A percentile compares a stretch with the other conserved stretches of the same genome.
phyloP scores from a whole-genome alignment of 352 stramenopile species.

The Albugo laibachii region DNA sequence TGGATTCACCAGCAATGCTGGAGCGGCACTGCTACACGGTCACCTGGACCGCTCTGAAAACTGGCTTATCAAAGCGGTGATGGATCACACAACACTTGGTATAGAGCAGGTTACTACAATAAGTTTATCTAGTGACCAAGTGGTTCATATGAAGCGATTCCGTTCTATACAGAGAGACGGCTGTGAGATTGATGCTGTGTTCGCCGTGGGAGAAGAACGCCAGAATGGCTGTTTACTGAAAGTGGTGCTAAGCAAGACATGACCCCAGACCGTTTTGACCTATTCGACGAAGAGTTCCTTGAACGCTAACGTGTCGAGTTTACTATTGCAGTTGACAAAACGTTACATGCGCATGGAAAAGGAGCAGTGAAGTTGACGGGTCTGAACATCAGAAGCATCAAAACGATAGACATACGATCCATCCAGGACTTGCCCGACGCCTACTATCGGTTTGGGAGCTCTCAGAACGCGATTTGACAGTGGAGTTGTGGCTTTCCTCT shows the following conservation, averaged over 20 bases:
- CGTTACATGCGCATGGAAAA: background rate
- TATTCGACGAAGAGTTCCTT: conserved; percentile 4
- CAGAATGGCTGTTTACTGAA: conserved; percentile 2
- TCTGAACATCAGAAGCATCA: background rate
- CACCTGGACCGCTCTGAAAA: too few relatives aligned
- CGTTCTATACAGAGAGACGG: background rate
- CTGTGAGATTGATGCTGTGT: background rate
- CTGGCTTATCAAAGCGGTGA: too few relatives aligned
- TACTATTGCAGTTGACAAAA: conserved; percentile 7
- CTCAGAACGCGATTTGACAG: background rate
- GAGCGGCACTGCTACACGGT: too few relatives aligned
- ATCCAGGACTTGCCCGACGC: conserved; percentile 6
- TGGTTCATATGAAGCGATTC: conserved; percentile 6
- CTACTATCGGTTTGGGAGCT: conserved; percentile 9
- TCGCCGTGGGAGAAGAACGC: background rate
- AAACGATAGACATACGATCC: conserved; percentile 3
- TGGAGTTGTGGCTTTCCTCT: conserved; percentile 3
- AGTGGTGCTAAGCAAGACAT: conserved; percentile 6
- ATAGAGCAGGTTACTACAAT: too few relatives aligned
- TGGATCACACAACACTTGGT: too few relatives aligned
- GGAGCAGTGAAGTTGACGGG: conserved; percentile 1
- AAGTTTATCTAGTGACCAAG: too few relatives aligned
- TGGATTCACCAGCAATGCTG: too few relatives aligned
- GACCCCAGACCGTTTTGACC: conserved; percentile 4
- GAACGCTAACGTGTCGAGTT: background rate